phyloP scores from a whole-genome alignment of 257 asterid genomes.

The Solanum commersonii region DNA sequence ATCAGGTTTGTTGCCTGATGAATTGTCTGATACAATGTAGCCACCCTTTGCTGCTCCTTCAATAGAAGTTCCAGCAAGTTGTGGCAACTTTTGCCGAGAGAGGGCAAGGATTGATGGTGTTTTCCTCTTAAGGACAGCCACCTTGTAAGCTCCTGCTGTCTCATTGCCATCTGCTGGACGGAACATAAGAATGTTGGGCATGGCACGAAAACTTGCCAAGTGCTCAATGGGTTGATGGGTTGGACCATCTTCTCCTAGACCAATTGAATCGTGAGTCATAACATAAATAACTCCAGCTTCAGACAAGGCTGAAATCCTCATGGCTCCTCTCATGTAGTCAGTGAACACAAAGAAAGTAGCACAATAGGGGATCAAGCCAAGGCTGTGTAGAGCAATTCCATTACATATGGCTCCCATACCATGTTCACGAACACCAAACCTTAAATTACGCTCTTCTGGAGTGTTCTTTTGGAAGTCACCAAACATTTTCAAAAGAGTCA shows the following conservation, averaged over 20 bases:
- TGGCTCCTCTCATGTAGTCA: constrained; percentile 93
- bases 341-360: constrained; percentile 90
- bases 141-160: constrained; percentile 77
- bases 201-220: constrained; percentile 71
- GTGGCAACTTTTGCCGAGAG: constrained; percentile 53
- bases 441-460: constrained; percentile 54
- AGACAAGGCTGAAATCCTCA: constrained; percentile 64
- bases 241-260: constrained; percentile 74
- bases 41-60: constrained; percentile 76
- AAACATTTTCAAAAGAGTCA: constrained; percentile 66
- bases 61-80: constrained; percentile 55
- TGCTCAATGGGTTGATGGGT: constrained; percentile 78
- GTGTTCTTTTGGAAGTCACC: constrained; percentile 77
- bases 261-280: constrained; percentile 72
- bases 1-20: constrained; percentile 58
- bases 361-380: constrained; percentile 72
- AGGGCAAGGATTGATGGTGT: constrained; percentile 67
- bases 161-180: constrained; percentile 92
- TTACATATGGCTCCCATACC: constrained; percentile 84
- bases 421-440: constrained; percentile 75
- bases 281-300: constrained; percentile 63
- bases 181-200: constrained; percentile 63
- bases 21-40: constrained; percentile 42
- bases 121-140: constrained; percentile 57
- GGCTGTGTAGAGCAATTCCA: constrained; percentile 74